phyloP scores from a whole-genome alignment of 352 stramenopile species.

The Pythium phragmiticola region DNA sequence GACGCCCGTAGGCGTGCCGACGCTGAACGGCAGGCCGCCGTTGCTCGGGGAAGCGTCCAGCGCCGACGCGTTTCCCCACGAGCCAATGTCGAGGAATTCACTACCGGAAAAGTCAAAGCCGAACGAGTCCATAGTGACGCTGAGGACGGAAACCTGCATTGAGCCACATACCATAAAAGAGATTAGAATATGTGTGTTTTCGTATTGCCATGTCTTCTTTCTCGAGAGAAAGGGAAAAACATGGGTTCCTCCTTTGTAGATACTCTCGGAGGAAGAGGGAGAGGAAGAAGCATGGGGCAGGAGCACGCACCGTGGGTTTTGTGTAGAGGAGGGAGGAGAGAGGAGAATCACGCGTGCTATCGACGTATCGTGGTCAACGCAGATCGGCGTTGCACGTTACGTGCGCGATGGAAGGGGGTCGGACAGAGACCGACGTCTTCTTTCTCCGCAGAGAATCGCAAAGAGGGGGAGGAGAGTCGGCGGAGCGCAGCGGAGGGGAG shows the following conservation, averaged over 20 bases:
- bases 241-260: background rate
- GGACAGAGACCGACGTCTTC: constrained; percentile 13
- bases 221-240: background rate
- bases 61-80: constrained; percentile 61
- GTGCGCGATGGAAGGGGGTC: constrained; percentile 1
- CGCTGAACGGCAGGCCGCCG: constrained; percentile 71
- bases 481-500: background rate
- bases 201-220: background rate
- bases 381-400: background rate
- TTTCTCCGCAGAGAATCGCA: background rate
- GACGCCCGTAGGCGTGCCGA: constrained; percentile 81
- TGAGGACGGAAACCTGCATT: background rate
- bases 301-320: background rate
- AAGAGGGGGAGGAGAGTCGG: background rate
- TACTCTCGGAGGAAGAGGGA: background rate
- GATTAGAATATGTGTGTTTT: background rate
- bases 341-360: background rate
- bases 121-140: constrained; percentile 72
- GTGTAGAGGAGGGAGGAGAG: background rate
- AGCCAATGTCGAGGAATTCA: constrained; percentile 76
- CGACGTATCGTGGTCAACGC: background rate
- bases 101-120: constrained; percentile 77
- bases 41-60: constrained; percentile 70
- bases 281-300: background rate
- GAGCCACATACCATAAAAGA: background rate